These are phyloP conservation scores for Chlorella variabilis DNA, from an alignment of 163 green algal genomes.

Conservation along the genomic window DNA sequence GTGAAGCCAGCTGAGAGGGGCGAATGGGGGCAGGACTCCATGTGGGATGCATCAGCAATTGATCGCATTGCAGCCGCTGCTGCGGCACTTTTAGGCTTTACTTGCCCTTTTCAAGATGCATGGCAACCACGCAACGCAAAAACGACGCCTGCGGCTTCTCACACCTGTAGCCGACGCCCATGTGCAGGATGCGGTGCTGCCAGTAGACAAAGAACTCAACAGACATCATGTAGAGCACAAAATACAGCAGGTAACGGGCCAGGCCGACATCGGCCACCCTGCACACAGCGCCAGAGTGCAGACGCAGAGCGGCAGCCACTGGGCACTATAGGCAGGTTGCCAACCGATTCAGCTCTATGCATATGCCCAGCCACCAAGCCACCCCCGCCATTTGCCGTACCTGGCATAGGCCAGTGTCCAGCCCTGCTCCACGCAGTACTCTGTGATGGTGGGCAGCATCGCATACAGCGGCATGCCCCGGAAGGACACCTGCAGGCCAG, in stretches of 20 bases:
- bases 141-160: too few species aligned
- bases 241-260: conserved; percentile 74
- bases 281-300: background rate
- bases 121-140: background rate
- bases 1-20: conserved; percentile 68
- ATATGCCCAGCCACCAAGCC: too few species aligned
- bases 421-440: conserved; percentile 82
- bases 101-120: too few species aligned
- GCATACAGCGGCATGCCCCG: conserved; percentile 88
- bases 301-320: too few species aligned
- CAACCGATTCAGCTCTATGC: too few species aligned
- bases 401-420: conserved; percentile 85
- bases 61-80: too few species aligned
- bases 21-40: too few species aligned
- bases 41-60: background rate
- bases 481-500: conserved; percentile 71
- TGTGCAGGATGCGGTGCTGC: conserved; percentile 91
- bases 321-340: too few species aligned
- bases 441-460: conserved; percentile 80
- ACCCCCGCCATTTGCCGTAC: too few species aligned
- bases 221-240: conserved; percentile 88
- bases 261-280: conserved; percentile 79
- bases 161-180: conserved; percentile 79
- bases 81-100: too few species aligned
- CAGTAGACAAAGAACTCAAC: conserved; percentile 98